Conservation (phyloP, 108 stramenopile species). For the Cyclotella cryptica region DNA sequence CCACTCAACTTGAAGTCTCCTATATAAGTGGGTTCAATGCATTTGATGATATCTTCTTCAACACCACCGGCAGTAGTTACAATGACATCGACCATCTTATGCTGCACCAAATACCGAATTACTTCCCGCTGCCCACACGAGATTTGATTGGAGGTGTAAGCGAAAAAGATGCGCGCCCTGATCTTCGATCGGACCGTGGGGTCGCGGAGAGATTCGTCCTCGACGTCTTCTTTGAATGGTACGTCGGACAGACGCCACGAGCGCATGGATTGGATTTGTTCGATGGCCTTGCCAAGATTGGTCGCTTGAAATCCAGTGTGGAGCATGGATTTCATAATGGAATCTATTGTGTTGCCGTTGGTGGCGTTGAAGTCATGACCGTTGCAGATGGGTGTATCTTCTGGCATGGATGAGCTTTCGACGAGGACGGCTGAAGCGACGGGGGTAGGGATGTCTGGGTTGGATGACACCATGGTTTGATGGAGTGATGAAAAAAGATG, state of each 20-base stretch:
- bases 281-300: constrained; percentile 92
- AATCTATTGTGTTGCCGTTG: constrained; percentile 52
- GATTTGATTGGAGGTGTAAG: constrained; percentile 98
- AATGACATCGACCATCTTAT: constrained; percentile 96
- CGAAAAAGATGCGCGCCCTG: constrained; percentile 94
- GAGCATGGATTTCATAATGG: constrained; percentile 82
- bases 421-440: constrained; percentile 87
- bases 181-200: constrained; percentile 65
- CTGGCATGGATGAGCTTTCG: constrained; percentile 65
- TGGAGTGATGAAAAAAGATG: background rate
- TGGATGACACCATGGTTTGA: constrained; percentile 27
- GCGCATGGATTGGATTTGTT: constrained; percentile 96
- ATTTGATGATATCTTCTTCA: constrained; percentile 99
- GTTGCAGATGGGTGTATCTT: constrained; percentile 64
- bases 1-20: constrained; percentile 95
- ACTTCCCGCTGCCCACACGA: constrained; percentile 98
- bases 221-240: constrained; percentile 78
- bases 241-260: constrained; percentile 91
- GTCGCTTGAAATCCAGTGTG: constrained; percentile 97
- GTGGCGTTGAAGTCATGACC: constrained; percentile 89
- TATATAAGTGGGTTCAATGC: constrained; percentile 96
- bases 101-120: constrained; percentile 91
- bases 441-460: constrained; percentile 81
- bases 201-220: constrained; percentile 79
- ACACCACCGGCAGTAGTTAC: constrained; percentile 99